These are phyloP conservation scores for Pichia membranifaciens DNA, from an alignment of 805 yeast species.

Conservation along the genomic window DNA sequence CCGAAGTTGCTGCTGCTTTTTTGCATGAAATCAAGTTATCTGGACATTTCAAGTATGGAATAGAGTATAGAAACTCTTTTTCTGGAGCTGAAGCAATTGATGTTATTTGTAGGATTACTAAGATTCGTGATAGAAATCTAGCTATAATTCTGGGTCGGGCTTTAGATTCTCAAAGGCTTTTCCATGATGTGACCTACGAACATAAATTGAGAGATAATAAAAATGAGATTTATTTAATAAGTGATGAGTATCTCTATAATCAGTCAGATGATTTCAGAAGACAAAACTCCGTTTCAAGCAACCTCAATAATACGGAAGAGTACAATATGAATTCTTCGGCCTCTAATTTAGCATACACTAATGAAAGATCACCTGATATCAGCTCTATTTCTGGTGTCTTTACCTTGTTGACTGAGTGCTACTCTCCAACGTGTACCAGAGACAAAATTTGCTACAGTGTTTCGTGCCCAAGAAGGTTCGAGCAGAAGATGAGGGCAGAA, in stretches of 20 bases:
- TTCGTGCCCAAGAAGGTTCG: slow-evolving; percentile 92
- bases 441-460: slow-evolving; percentile 87
- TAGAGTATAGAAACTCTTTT: slow-evolving; percentile 87
- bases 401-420: slow-evolving; percentile 87
- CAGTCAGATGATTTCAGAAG: slow-evolving; percentile 19
- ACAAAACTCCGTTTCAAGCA: slow-evolving; percentile 26
- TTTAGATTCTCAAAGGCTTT: slow-evolving; percentile 86
- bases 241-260: slow-evolving; percentile 39
- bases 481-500: slow-evolving; percentile 89
- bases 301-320: slow-evolving; percentile 15
- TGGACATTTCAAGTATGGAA: slow-evolving; percentile 82
- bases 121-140: slow-evolving; percentile 86
- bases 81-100: slow-evolving; percentile 94
- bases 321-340: slow-evolving; percentile 2
- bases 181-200: slow-evolving; percentile 93
- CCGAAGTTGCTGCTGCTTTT: slow-evolving; percentile 77
- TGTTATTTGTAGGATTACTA: slow-evolving; percentile 73
- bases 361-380: slow-evolving; percentile 4
- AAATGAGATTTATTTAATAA: slow-evolving; percentile 82
- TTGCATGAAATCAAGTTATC: slow-evolving; percentile 63
- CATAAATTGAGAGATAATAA: slow-evolving; percentile 86
- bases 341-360: slow-evolving; percentile 4
- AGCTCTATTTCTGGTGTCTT: slow-evolving; percentile 78
- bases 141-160: slow-evolving; percentile 88
- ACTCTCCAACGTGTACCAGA: slow-evolving; percentile 92